Evolutionary conservation across 2,329 filamentous ascomycete genomes (phyloP), one percentile per base, ranked within the genome.

Genomic region (Penicillium psychrosexuale): DNA sequence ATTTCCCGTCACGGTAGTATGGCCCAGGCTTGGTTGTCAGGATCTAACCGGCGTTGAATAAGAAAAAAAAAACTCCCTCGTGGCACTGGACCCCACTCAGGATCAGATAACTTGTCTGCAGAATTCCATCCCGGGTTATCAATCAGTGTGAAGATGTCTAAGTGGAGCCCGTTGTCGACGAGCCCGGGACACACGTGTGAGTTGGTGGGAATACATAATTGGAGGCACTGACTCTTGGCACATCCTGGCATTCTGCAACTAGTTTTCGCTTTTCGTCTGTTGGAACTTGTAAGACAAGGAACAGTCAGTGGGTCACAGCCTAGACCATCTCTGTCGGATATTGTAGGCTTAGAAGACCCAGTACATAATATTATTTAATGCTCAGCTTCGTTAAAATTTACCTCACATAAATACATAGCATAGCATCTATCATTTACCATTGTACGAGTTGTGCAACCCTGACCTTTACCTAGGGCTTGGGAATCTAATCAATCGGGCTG

Each of bases 401-500:
- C 19, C 13, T 15, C 7, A 8, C 2, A 1, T 2, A 15, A 11
- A n/a, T 24, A n/a, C n/a, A n/a, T n/a, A n/a, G n/a, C n/a, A n/a
- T n/a, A n/a, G n/a, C n/a, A n/a, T n/a, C n/a, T n/a, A n/a, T n/a
- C 17, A 30, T n/a, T n/a, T 11, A 17, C 11, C 17, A 38, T 28
- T 42, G 24, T 30, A 27, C 12, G 17, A 40, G 17, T 49, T 49
- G 15, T 15, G 6, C 17, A 24, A 24, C n/a, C 5, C 12, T 13
- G 17, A 22, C 8, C 8, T 24, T 2, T 24, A 24, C 19, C 19
- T 24, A 24, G 22, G 22, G 22, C 22, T 24, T 42, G 3, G 7
- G 17, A 27, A 55, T 55, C 52, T 55, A 55, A 55, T 55, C 52
- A 55, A 55, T 52, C 53, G 30, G 45, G 46, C 24, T 50, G 30